phyloP scores from a whole-genome alignment of 2,329 filamentous ascomycete genomes.

The Colletotrichum cordylinicola region DNA sequence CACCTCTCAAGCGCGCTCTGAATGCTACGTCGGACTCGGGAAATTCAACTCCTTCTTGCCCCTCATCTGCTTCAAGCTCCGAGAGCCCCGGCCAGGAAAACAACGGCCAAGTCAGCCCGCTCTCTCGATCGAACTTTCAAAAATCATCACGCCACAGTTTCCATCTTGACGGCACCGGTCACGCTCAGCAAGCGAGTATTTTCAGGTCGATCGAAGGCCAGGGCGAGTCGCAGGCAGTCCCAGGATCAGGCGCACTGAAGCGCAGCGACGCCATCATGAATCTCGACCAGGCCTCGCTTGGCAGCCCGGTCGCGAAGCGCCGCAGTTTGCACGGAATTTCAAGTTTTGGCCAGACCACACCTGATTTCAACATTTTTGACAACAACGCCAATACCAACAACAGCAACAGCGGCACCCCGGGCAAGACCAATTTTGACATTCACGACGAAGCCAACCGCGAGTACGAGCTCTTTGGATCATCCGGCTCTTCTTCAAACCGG shows the following conservation, averaged over 20 bases:
- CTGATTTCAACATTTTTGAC: slow-evolving; percentile 80
- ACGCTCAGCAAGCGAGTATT: slow-evolving; percentile 52
- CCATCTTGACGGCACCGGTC: slow-evolving; percentile 61
- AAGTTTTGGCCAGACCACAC: slow-evolving; percentile 58
- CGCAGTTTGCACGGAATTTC: slow-evolving; percentile 82
- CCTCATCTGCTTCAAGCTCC: slow-evolving; percentile 51
- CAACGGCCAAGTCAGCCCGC: slow-evolving; percentile 44
- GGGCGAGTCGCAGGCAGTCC: slow-evolving; percentile 49
- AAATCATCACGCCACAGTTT: slow-evolving; percentile 59
- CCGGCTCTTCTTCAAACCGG: slow-evolving; percentile 32
- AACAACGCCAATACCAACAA: slow-evolving; percentile 46
- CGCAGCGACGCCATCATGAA: slow-evolving; percentile 91
- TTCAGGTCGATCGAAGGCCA: slow-evolving; percentile 57
- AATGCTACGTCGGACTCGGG: slow-evolving; percentile 73
- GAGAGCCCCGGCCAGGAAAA: slow-evolving; percentile 51
- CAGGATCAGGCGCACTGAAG: slow-evolving; percentile 82
- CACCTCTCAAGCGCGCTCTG: slow-evolving; percentile 80
- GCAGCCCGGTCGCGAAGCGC: slow-evolving; percentile 89
- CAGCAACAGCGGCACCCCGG: slow-evolving; percentile 45
- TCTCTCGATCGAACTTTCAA: slow-evolving; percentile 50
- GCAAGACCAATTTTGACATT: slow-evolving; percentile 49
- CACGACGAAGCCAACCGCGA: slow-evolving; percentile 49
- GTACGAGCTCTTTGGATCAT: slow-evolving; percentile 56
- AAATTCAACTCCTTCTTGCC: slow-evolving; percentile 59
- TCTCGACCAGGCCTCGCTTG: slow-evolving; percentile 76